phyloP scores from a whole-genome alignment of 345 rosid genomes.

The Euclidium syriacum region DNA sequence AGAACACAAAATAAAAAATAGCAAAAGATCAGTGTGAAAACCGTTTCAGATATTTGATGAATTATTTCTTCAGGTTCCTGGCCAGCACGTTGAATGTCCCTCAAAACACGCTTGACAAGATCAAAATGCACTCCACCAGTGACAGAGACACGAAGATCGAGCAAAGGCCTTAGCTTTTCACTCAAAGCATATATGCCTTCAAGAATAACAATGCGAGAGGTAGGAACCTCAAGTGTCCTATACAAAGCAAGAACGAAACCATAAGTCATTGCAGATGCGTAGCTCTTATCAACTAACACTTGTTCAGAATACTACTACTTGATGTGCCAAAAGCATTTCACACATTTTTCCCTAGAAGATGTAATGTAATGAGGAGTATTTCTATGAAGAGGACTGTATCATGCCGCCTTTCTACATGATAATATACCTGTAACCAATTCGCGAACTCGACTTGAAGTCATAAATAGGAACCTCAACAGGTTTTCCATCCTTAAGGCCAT shows the following conservation, averaged over 20 bases:
- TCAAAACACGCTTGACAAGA: slow-evolving; percentile 91
- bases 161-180: slow-evolving; percentile 76
- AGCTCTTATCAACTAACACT: not conserved
- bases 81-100: slow-evolving; percentile 96
- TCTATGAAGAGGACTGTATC: not conserved
- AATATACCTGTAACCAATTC: slow-evolving; percentile 76
- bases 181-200: slow-evolving; percentile 97
- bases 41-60: slow-evolving; percentile 99
- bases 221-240: slow-evolving; percentile 90
- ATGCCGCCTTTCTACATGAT: not conserved
- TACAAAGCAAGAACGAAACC: slow-evolving; percentile 20
- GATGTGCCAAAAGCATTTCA: not conserved
- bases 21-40: slow-evolving; percentile 29
- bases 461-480: slow-evolving; percentile 85
- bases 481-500: slow-evolving; percentile 77
- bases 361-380: not conserved
- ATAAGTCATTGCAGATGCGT: slow-evolving; percentile 9
- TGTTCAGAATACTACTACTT: slow-evolving; percentile 1
- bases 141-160: slow-evolving; percentile 95
- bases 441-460: slow-evolving; percentile 92
- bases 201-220: slow-evolving; percentile 83
- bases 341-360: not conserved
- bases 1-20: slow-evolving; percentile 10
- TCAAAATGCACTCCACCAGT: slow-evolving; percentile 98
- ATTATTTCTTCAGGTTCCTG: slow-evolving; percentile 99